These are phyloP conservation scores for Ustilago curta DNA, from an alignment of 1,284 basidiomycete genomes.

Conservation along the genomic window DNA sequence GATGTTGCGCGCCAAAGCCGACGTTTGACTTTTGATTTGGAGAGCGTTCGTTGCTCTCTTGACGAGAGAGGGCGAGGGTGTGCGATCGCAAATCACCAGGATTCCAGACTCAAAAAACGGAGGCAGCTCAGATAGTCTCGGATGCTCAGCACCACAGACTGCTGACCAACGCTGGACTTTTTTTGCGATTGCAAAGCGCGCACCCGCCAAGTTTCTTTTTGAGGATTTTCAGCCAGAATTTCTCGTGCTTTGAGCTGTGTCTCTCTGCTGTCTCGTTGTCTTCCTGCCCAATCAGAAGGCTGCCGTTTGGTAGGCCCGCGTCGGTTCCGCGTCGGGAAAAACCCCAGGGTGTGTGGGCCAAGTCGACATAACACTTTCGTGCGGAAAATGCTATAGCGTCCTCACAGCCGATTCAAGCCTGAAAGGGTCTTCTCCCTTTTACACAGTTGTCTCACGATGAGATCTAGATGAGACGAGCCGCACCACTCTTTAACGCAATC, in stretches of 20 bases:
- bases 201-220: conserved; percentile 23
- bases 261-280: background rate
- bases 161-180: conserved; percentile 8
- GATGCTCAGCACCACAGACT: conserved; percentile 2
- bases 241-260: background rate
- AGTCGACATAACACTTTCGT: background rate
- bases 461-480: too few relatives aligned
- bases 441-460: too few relatives aligned
- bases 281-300: conserved; percentile 40
- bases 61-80: background rate
- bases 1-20: conserved; percentile 34
- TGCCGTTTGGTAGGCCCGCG: conserved; percentile 22
- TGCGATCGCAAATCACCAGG: conserved; percentile 19
- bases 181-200: conserved; percentile 6
- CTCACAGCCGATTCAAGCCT: background rate
- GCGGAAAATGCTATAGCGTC: background rate
- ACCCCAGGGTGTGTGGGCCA: background rate
- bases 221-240: conserved; percentile 15
- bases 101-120: conserved; percentile 5
- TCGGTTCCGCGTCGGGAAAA: conserved; percentile 28
- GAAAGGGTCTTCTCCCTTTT: background rate
- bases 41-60: conserved; percentile 15
- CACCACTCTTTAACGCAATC: too few relatives aligned
- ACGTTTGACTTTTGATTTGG: conserved; percentile 14
- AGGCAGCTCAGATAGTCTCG: conserved; percentile 15